Evolutionary conservation across 176 grass and related monocot genomes (phyloP), one percentile per base, ranked within the genome.

Genomic region (Phyllostachys edulis): DNA sequence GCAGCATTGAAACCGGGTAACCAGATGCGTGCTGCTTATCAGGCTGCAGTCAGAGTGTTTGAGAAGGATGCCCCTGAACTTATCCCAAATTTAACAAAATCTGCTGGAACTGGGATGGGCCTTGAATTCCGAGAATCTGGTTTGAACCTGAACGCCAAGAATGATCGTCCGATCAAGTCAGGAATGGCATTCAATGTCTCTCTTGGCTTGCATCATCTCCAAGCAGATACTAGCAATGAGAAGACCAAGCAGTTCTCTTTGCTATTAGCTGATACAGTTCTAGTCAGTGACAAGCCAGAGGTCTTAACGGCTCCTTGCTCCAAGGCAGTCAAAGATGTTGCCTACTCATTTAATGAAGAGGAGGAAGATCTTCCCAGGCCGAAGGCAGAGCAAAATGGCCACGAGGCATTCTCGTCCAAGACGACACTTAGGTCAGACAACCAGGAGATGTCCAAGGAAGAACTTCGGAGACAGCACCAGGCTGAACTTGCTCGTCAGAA

Each of bases 71-170:
- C 93, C 65, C 91, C 96, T 37, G 91, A 98, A 87, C 74, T 98
- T 23, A 77, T 95, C 38, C 74, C 85, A 56, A 72, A 93, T 76
- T 57, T 98, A 38, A 95, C 96, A 44, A 98, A 90, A 59, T 92
- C 96, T 20, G 91, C 91, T 80, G 96, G 96, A 83, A 95, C 96
- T 39, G 96, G 96, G 51, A 94, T 95, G 29, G 96, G 96, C n/a
- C 93, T 98, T 9, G 96, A 98, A 61, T 98, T 98, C 26, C 85
- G 93, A 51, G 96, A 98, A 81, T 93, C 96, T 70, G 89, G 96
- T 40, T 86, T 98, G 39, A 92, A 68, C 68, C 73, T 98, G 82
- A 98, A 95, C 64, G 26, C 83, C 24, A 98, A 95, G 81, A 92
- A 89, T 83, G 91, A 98, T 37, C 90, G 63, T 16, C 36, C 37